A percentile compares a stretch with the other conserved stretches of the same genome.
Conservation (phyloP, 2,329 filamentous ascomycete species). For the Tolypocladium pustulatum region DNA sequence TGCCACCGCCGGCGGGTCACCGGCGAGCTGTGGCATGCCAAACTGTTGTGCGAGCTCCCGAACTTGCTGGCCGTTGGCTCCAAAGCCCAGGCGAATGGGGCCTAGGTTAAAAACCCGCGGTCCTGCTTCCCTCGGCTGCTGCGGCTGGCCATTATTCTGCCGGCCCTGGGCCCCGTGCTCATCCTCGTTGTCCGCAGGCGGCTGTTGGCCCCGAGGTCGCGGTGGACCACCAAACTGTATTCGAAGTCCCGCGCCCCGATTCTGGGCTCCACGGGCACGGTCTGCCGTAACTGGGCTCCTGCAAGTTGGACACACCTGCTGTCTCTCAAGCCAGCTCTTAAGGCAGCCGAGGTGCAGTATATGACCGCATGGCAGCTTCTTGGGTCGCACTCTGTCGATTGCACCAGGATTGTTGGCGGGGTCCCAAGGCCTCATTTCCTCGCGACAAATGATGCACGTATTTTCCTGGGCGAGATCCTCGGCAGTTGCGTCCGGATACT, state of each 20-base stretch:
- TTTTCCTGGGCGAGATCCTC: constrained; percentile 80
- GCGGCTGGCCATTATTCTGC: constrained; percentile 8
- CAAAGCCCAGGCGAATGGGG: constrained; percentile 65
- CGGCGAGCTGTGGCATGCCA: constrained; percentile 28
- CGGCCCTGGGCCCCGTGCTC: constrained; percentile 4
- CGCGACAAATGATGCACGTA: constrained; percentile 94
- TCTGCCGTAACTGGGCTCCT: constrained; percentile 57
- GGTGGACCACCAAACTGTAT: constrained; percentile 18
- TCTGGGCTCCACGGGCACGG: constrained; percentile 15
- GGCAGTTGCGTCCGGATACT: constrained; percentile 79
- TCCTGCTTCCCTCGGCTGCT: constrained; percentile 19
- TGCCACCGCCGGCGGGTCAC: constrained; percentile 12
- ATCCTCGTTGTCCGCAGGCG: constrained; percentile 4
- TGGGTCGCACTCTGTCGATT: constrained; percentile 77
- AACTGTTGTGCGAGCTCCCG: constrained; percentile 58
- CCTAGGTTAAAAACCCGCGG: constrained; percentile 62
- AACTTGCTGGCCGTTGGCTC: constrained; percentile 57
- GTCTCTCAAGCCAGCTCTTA: constrained; percentile 92
- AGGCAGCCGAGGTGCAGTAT: constrained; percentile 91
- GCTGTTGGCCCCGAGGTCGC: constrained; percentile 6
- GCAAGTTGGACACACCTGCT: constrained; percentile 95
- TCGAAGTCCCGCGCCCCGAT: constrained; percentile 16
- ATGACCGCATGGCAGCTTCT: constrained; percentile 94
- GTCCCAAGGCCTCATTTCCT: constrained; percentile 83
- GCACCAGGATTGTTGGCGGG: constrained; percentile 47